Percentiles rank a stretch among this genome's conserved stretches.
Evolutionary conservation across 805 yeast species (phyloP).

Genomic region (Candida chilensis): DNA sequence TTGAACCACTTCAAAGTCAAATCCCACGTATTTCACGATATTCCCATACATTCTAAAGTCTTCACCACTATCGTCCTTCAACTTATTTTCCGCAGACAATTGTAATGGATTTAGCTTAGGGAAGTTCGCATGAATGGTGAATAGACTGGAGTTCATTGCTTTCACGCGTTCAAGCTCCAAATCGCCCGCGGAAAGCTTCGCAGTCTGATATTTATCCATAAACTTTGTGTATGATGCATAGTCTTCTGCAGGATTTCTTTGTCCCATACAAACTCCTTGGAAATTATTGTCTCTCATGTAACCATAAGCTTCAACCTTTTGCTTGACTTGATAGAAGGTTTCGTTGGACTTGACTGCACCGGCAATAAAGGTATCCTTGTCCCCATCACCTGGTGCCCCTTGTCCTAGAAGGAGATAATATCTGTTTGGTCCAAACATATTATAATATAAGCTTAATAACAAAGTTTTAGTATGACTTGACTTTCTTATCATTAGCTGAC

Average conservation of each 20-base stretch:
- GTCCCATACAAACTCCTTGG: constrained; percentile 19
- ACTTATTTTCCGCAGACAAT: constrained; percentile 8
- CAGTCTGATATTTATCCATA: constrained; percentile 7
- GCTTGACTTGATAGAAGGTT: constrained; percentile 2
- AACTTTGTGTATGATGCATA: constrained; percentile 8
- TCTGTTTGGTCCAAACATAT: constrained; percentile 15
- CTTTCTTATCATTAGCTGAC: constrained; percentile 25
- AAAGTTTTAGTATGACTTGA: constrained; percentile 18
- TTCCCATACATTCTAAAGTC: constrained; percentile 11
- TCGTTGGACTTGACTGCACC: background rate
- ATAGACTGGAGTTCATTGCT: constrained; percentile 12
- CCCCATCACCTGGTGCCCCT: constrained; percentile 3
- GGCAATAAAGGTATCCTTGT: constrained; percentile 2
- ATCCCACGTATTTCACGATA: constrained; percentile 3
- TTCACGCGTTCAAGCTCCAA: constrained; percentile 1
- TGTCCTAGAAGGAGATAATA: too few relatives aligned
- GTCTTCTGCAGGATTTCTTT: constrained; percentile 17
- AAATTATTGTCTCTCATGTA: constrained; percentile 14
- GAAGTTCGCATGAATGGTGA: constrained; percentile 40
- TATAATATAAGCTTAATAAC: constrained; percentile 22
- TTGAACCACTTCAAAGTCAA: background rate
- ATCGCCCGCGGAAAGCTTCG: constrained; percentile 3
- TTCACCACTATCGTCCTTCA: constrained; percentile 6
- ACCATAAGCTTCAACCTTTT: constrained; percentile 8
- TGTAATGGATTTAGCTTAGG: constrained; percentile 48